These are phyloP conservation scores for Pleurotus tuoliensis DNA, from an alignment of 768 basidiomycete species.

Conservation along the genomic window DNA sequence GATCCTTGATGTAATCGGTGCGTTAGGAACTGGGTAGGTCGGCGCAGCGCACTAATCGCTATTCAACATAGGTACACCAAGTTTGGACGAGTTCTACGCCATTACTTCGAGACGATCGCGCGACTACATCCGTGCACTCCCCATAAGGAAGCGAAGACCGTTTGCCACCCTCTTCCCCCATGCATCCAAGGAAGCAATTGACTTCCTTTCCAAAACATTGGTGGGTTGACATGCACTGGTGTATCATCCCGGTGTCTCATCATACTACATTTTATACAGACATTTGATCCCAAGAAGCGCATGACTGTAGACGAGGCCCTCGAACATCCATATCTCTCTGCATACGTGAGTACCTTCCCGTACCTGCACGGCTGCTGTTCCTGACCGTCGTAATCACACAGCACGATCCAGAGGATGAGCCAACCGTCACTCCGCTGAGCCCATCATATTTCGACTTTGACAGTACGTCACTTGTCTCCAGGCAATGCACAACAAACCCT, in stretches of 20 bases:
- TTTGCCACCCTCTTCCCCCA: constrained; percentile 76
- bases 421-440: constrained; percentile 72
- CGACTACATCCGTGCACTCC: constrained; percentile 84
- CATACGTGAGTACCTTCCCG: constrained; percentile 49
- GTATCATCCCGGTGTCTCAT: neutral
- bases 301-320: constrained; percentile 81
- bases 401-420: constrained; percentile 92
- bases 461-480: constrained; percentile 36
- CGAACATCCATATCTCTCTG: constrained; percentile 75
- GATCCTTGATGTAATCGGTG: constrained; percentile 84
- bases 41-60: constrained; percentile 11
- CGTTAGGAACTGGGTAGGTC: constrained; percentile 5
- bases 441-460: constrained; percentile 92
- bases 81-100: constrained; percentile 86
- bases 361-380: constrained; percentile 2
- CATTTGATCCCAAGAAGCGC: constrained; percentile 86
- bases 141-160: constrained; percentile 71
- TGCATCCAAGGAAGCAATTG: constrained; percentile 68
- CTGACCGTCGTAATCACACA: constrained; percentile 20
- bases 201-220: constrained; percentile 70
- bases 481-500: neutral
- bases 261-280: constrained; percentile 30
- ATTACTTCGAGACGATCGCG: constrained; percentile 82
- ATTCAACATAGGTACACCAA: constrained; percentile 60
- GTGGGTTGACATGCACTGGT: constrained; percentile 26